Evolutionary conservation across 2,329 filamentous ascomycete species (phyloP).

Genomic region (Aspergillus costaricaensis): DNA sequence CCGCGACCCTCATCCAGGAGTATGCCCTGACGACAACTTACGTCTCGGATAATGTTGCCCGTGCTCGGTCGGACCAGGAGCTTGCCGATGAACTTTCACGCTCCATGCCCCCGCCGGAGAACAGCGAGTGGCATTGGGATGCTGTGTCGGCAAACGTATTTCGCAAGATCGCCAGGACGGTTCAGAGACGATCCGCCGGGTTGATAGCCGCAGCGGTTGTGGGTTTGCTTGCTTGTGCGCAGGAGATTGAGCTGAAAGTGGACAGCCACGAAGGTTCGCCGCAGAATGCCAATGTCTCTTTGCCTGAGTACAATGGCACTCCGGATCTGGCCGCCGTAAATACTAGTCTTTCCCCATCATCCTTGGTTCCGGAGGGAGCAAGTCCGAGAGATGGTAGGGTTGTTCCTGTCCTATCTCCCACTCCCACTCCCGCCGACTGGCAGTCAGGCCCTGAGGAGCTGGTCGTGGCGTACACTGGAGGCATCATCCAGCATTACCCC

Average conservation of each 20-base stretch:
- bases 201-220: conserved; percentile 73
- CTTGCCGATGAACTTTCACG: conserved; percentile 50
- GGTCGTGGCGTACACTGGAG: conserved; percentile 77
- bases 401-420: conserved; percentile 39
- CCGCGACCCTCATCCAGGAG: conserved; percentile 55
- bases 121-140: conserved; percentile 63
- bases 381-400: conserved; percentile 21
- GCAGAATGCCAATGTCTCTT: conserved; percentile 27
- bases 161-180: conserved; percentile 67
- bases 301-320: conserved; percentile 30
- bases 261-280: conserved; percentile 43
- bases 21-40: conserved; percentile 72
- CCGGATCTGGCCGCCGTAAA: conserved; percentile 21
- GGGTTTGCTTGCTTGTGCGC: conserved; percentile 68
- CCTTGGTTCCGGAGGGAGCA: neutral
- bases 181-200: conserved; percentile 71
- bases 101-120: conserved; percentile 55
- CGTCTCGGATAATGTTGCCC: conserved; percentile 68
- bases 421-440: conserved; percentile 41
- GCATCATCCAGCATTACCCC: conserved; percentile 78
- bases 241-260: conserved; percentile 59
- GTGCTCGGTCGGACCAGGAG: conserved; percentile 51
- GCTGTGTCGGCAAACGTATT: conserved; percentile 60
- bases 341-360: conserved; percentile 12
- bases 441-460: conserved; percentile 59